phyloP scores from a whole-genome alignment of 202 grass and related monocot genomes.

The Eragrostis tef region DNA sequence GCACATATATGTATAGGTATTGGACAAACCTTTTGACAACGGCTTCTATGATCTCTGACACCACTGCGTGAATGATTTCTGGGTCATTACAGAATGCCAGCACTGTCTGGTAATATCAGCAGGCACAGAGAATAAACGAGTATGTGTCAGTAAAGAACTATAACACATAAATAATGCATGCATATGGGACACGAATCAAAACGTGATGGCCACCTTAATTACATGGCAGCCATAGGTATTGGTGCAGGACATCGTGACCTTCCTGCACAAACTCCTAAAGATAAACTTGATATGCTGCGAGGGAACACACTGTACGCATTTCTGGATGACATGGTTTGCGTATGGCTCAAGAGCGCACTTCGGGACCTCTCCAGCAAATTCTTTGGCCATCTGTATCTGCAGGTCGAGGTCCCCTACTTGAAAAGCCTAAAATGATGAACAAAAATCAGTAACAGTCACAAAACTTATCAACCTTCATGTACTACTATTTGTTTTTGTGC shows the following conservation, averaged over 20 bases:
- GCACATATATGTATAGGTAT: neutral
- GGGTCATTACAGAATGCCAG: neutral
- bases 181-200: neutral
- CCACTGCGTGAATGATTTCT: neutral
- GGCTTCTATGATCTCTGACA: neutral
- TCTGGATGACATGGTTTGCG: slow-evolving; percentile 38
- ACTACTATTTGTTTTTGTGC: too few species aligned
- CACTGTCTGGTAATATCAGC: neutral
- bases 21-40: slow-evolving; percentile 50
- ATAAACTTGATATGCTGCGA: slow-evolving; percentile 52
- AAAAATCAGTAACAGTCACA: neutral
- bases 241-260: slow-evolving; percentile 46
- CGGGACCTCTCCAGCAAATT: slow-evolving; percentile 49
- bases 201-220: slow-evolving; percentile 51
- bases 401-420: slow-evolving; percentile 50
- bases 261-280: slow-evolving; percentile 41
- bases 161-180: neutral
- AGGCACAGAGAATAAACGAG: neutral
- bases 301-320: neutral
- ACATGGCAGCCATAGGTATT: slow-evolving; percentile 59
- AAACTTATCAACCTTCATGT: too few species aligned
- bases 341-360: slow-evolving; percentile 57
- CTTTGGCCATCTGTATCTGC: slow-evolving; percentile 57
- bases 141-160: neutral
- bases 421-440: slow-evolving; percentile 43